Conservation (phyloP, 108 stramenopile species). For the Discostella stelligeroides region DNA sequence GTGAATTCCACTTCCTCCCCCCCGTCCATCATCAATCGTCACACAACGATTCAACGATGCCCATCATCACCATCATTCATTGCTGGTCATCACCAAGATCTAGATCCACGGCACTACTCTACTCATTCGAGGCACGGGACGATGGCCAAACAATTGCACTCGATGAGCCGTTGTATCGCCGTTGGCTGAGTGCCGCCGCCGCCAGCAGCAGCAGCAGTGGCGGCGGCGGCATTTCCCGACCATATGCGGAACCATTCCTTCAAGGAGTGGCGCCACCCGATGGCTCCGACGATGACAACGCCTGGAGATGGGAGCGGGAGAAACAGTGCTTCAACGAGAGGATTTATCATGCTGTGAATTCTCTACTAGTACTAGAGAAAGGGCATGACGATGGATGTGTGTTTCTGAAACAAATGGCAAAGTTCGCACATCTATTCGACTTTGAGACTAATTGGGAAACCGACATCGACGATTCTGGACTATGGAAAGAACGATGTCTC, state of each 20-base stretch:
- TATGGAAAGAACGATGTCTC: slow-evolving; percentile 32
- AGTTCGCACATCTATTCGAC: slow-evolving; percentile 72
- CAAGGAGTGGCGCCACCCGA: slow-evolving; percentile 48
- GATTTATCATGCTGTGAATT: slow-evolving; percentile 52
- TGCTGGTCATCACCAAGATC: slow-evolving; percentile 93
- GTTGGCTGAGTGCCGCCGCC: slow-evolving; percentile 53
- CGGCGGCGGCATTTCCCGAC: slow-evolving; percentile 54
- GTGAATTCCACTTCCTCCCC: not conserved
- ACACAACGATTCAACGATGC: not conserved
- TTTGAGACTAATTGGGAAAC: slow-evolving; percentile 61
- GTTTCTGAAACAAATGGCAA: slow-evolving; percentile 95
- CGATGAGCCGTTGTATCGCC: slow-evolving; percentile 93
- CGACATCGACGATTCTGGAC: slow-evolving; percentile 4
- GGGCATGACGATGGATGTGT: slow-evolving; percentile 52
- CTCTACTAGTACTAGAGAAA: slow-evolving; percentile 23
- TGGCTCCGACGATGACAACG: slow-evolving; percentile 35
- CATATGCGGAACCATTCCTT: slow-evolving; percentile 71
- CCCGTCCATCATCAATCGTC: not conserved
- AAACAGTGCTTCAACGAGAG: slow-evolving; percentile 59
- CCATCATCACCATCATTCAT: slow-evolving; percentile 79
- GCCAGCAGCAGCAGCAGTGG: slow-evolving; percentile 14
- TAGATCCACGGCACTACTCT: slow-evolving; percentile 90
- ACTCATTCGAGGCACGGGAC: slow-evolving; percentile 82
- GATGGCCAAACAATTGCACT: slow-evolving; percentile 59
- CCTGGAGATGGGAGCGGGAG: slow-evolving; percentile 55